Percentiles rank a stretch among this genome's conserved stretches.
Conservation (phyloP, 2,329 filamentous ascomycete species). For the Diaporthe eres region DNA sequence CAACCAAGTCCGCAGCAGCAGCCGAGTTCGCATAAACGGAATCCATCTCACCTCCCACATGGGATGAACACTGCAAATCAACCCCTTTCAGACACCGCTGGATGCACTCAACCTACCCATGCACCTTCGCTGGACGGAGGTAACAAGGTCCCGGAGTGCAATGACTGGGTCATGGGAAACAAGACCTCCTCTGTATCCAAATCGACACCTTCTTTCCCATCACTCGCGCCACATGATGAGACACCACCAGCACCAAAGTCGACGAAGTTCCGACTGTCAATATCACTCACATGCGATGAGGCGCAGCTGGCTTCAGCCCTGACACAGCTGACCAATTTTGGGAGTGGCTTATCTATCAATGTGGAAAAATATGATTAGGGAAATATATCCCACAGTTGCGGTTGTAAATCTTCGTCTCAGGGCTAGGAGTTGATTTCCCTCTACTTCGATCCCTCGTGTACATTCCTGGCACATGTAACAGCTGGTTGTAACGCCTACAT, state of each 20-base stretch:
- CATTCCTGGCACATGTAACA: neutral
- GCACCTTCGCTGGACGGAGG: neutral
- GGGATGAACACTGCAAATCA: neutral
- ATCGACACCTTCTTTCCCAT: slow-evolving; percentile 19
- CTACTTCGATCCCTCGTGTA: neutral
- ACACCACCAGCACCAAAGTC: slow-evolving; percentile 5
- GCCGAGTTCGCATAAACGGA: neutral
- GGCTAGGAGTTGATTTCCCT: neutral
- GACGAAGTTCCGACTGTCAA: neutral
- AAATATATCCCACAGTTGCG: neutral
- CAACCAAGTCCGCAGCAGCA: neutral
- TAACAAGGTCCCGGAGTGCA: neutral
- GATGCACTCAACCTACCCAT: neutral
- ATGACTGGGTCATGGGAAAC: slow-evolving; percentile 12
- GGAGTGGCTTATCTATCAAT: slow-evolving; percentile 3
- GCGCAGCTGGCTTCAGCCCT: neutral
- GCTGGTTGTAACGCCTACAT: neutral
- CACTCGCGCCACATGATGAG: neutral
- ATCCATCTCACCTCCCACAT: neutral
- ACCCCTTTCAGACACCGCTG: slow-evolving; percentile 1
- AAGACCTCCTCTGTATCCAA: slow-evolving; percentile 1
- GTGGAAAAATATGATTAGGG: neutral
- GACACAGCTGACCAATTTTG: neutral
- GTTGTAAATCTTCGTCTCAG: neutral
- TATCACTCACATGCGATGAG: slow-evolving; percentile 12